Base-by-base conservation (phyloP, 371 early-diverging fungal genomes). In the Mortierella sp. region DNA sequence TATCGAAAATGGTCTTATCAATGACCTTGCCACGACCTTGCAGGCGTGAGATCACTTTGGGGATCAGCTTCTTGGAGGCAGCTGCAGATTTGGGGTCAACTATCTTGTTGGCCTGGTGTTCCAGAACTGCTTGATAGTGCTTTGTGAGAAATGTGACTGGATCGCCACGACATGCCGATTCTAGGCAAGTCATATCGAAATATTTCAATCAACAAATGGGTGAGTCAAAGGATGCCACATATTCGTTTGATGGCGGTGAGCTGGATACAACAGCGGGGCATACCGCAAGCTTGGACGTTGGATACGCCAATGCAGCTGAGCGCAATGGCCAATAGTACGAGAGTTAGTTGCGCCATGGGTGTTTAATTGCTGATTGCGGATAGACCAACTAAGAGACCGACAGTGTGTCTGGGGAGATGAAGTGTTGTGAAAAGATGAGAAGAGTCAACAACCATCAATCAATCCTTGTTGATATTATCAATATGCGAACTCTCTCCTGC, bases 271-370 rank as follows among this genome's bases (percentile, higher is more conserved):
- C 4, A 18, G 4, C 18, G 47, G 18, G 54, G 12, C 62, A 55
- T 76, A 76, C 77, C 77, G 32, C 77, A 76, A 37, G 77, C 72
- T 20, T 68, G 72, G 32, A 77, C 77, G 32, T 18, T 37, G 24
- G 64, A 22, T 16, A 63, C 30, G 43, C 68, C 55, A 49, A 63
- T 32, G 59, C 45, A 71, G 32, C 49, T 40, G 49, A 71, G 18
- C 10, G 58, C 57, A n/a, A 76, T 57, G 45, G 64, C 72, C 5
- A 76, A 26, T 6, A 76, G 54, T 16, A 59, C 57, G 51, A 67
- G 22, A 10, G 24, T 16, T 3, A 75, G 30, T 37, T 55, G 69
- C 12, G 75, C 69, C 69, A 75, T 69, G 8, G 32, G 32, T 28
- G 26, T 22, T 22, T 65, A n/a, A 39, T 20, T 47, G 39, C 11